Percentiles rank a stretch among this genome's conserved stretches.
These are phyloP conservation scores for Lobulomyces angularis DNA, from an alignment of 192 early-diverging fungal genomes.

Conservation along the genomic window DNA sequence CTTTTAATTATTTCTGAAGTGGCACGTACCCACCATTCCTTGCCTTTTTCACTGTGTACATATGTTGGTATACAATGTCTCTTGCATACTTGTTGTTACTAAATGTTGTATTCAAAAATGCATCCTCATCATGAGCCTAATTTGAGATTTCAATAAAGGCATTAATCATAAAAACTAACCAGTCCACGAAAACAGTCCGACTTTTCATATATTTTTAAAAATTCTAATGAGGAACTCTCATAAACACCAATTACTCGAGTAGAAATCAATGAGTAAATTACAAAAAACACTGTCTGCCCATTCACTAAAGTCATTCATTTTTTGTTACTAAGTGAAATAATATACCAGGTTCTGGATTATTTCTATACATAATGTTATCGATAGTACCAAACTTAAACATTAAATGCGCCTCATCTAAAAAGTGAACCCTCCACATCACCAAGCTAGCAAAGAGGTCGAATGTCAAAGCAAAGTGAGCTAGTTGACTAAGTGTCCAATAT, in stretches of 20 bases:
- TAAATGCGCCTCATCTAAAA: conserved; percentile 40
- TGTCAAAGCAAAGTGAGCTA: conserved; percentile 47
- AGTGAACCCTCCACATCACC: conserved; percentile 59
- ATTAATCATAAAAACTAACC: conserved; percentile 22
- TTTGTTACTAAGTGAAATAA: conserved; percentile 8
- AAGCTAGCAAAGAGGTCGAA: conserved; percentile 46
- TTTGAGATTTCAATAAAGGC: too few species aligned
- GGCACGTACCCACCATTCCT: conserved; percentile 55
- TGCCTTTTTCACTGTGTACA: conserved; percentile 48
- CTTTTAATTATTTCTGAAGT: not conserved
- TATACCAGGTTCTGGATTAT: conserved; percentile 8
- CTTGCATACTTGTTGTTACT: conserved; percentile 45
- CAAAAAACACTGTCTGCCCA: conserved; percentile 49
- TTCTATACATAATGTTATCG: conserved; percentile 32
- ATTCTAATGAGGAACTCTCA: conserved; percentile 52
- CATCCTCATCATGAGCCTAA: too few species aligned
- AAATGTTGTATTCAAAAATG: conserved; percentile 23
- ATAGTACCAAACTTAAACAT: conserved; percentile 57
- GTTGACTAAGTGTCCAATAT: conserved; percentile 1
- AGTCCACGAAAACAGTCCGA: conserved; percentile 28
- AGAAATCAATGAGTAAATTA: conserved; percentile 44
- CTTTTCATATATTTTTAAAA: conserved; percentile 39
- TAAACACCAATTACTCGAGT: conserved; percentile 46
- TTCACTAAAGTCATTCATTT: conserved; percentile 19
- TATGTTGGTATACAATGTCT: conserved; percentile 36